These are phyloP conservation scores for Serpula lacrymans DNA, from an alignment of 768 basidiomycete genomes.

Conservation along the genomic window DNA sequence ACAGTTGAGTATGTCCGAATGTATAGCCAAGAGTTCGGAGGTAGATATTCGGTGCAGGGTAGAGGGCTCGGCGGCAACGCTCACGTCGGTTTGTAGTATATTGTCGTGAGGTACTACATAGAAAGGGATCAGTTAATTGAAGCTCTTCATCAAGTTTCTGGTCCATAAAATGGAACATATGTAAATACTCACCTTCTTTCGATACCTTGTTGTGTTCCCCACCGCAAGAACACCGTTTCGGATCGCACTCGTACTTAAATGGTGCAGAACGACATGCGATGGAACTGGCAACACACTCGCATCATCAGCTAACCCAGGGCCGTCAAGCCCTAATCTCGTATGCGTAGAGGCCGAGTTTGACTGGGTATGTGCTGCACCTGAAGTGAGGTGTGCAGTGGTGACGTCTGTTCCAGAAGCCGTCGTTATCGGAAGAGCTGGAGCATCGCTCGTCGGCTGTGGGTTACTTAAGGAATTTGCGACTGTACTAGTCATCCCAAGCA, in stretches of 20 bases:
- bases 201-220: constrained; percentile 86
- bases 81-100: constrained; percentile 75
- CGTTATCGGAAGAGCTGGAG: constrained; percentile 29
- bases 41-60: too few relatives aligned
- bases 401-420: constrained; percentile 38
- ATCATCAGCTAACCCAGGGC: constrained; percentile 69
- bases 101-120: constrained; percentile 75
- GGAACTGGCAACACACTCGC: constrained; percentile 89
- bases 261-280: constrained; percentile 90
- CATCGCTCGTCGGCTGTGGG: constrained; percentile 21
- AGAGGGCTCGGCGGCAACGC: too few relatives aligned
- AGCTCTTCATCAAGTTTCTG: too few relatives aligned
- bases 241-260: constrained; percentile 94
- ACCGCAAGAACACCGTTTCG: constrained; percentile 91
- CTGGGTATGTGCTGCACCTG: constrained; percentile 11
- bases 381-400: constrained; percentile 22
- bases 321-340: constrained; percentile 34
- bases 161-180: constrained; percentile 7
- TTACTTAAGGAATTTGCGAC: constrained; percentile 23
- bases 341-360: constrained; percentile 5
- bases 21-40: too few relatives aligned
- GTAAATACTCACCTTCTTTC: constrained; percentile 66
- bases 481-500: constrained; percentile 34
- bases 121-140: too few relatives aligned
- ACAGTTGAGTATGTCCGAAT: too few relatives aligned